Evolutionary conservation across 1,139 yeast species (phyloP), one percentile per base, ranked within the genome.

Genomic region (Hyphopichia buzzinii): DNA sequence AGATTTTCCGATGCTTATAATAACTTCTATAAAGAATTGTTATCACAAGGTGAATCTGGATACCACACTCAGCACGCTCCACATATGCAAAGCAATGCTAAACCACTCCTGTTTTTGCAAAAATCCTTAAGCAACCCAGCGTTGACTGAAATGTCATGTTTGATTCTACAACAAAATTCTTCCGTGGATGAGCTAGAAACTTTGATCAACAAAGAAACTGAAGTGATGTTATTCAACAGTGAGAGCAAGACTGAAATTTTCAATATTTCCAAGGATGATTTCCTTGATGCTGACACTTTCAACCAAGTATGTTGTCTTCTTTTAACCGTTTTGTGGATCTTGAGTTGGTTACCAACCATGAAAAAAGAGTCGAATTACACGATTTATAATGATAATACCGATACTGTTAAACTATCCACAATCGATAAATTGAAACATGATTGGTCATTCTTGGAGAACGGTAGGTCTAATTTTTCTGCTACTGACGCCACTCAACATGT

Each of bases 361-460:
- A 67, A 72, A 32, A 67, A 71, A 33, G 73, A 74, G 26, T 67
- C 74, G 1, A 59, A 63, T 33, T 57, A 57, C 40, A 48, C 53
- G 25, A 43, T 48, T 6, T 50, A 50, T 31, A 56, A 57, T 28
- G 62, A 58, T 10, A 68, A 55, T 40, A 34, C 46, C 48, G 39
- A 49, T 37, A 46, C 36, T 27, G 39, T 48, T 28, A 55, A 56
- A 22, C 44, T 62, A 4, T 49, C 66, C 0, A 54, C 60, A 8
- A 61, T 74, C 8, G 83, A 77, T 39, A 64, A 62, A 42, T 53
- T 79, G 30, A 71, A 77, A 41, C 66, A 68, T 35, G 73, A 73
- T 41, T 80, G 85, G 84, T 65, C 79, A 15, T 76, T 81, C 50
- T 67, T 77, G 49, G 72, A 71, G 37, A 68, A 67, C 38, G 77